phyloP scores from a whole-genome alignment of 1,284 basidiomycete genomes.

The Ustilago hordei region DNA sequence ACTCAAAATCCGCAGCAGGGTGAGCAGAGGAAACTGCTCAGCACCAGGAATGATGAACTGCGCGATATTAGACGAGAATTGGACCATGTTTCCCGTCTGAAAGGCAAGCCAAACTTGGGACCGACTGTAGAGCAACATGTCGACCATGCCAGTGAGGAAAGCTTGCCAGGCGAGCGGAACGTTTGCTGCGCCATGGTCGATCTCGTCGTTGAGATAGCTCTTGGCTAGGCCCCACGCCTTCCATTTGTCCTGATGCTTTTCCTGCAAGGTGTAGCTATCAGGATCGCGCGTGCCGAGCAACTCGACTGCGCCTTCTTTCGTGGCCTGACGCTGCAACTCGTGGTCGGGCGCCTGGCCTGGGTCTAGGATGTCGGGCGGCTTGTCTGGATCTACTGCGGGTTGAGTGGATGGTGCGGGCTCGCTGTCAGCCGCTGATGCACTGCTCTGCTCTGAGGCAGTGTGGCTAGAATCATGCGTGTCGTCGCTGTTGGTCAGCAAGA shows the following conservation, averaged over 20 bases:
- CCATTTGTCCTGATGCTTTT: slow-evolving; percentile 18
- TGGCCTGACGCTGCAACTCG: slow-evolving; percentile 41
- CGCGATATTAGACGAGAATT: slow-evolving; percentile 61
- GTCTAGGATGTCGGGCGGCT: slow-evolving; percentile 18
- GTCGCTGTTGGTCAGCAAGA: slow-evolving; percentile 13
- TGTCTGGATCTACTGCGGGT: slow-evolving; percentile 30
- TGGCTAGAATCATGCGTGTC: slow-evolving; percentile 9
- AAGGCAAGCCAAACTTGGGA: slow-evolving; percentile 59
- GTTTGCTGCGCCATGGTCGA: slow-evolving; percentile 50
- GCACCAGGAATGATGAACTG: slow-evolving; percentile 59
- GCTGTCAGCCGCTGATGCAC: slow-evolving; percentile 1
- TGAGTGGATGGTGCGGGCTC: not conserved
- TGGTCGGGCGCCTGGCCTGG: slow-evolving; percentile 25
- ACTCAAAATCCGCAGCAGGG: slow-evolving; percentile 50
- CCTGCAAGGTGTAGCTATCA: slow-evolving; percentile 34
- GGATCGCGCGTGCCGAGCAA: slow-evolving; percentile 34
- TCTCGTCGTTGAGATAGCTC: slow-evolving; percentile 51
- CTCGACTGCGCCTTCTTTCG: slow-evolving; percentile 39
- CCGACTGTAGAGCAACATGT: slow-evolving; percentile 57
- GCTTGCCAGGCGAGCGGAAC: slow-evolving; percentile 61
- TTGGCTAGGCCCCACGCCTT: slow-evolving; percentile 32
- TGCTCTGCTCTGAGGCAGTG: slow-evolving; percentile 9
- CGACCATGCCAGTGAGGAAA: slow-evolving; percentile 57
- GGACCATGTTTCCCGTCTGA: slow-evolving; percentile 64
- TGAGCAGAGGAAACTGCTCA: slow-evolving; percentile 47